Base-by-base conservation (phyloP, 2,329 filamentous ascomycete species). In the Thielaviopsis euricoi region DNA sequence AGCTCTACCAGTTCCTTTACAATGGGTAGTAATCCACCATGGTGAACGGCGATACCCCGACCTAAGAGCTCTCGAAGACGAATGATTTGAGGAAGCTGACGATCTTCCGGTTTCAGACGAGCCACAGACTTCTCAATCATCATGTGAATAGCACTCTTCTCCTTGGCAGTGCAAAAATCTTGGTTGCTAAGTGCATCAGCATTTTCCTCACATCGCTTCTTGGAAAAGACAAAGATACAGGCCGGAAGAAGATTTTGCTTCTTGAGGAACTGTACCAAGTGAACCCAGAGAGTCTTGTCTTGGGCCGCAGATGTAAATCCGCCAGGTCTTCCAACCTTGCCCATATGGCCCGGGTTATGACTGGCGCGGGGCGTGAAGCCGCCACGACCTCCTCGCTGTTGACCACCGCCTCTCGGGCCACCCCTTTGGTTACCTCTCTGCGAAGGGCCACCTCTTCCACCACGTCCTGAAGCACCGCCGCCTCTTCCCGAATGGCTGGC, bases 1-100 rank as follows among this genome's bases (percentile, higher is more conserved):
- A 98, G 95, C 69, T 98, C 93, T 1, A 98, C 93, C 23, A 97
- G 82, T 69, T 98, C 93, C 70, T 98, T 98, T 64, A 97, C 89
- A 62, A 98, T 98, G 0, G 93, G 93, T 22, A 98, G 71, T 62
- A 98, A 76, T 40, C 93, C 93, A 62, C 93, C 91, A 67, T 98
- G 93, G 66, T 98, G 93, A 0, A 98, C 93, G 23, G 93, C 93
- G 64, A 98, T 89, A 59, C 93, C 93, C 64, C 93, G 79, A 61
- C 85, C 80, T 21, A 98, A 76, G 56, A 97, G 77, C 64, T 96
- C 93, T 60, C 89, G 79, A 55, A 97, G 75, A 22, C 91, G 82
- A 63, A 90, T 79, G 62, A 98, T 96, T 67, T 98, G 93, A 1
- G 93, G 93, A n/a, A 98, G 75, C 1, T 82, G 74, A 56, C 93